phyloP scores from a whole-genome alignment of 176 grass and related monocot species.

The Ampelocalamus luodianensis region DNA sequence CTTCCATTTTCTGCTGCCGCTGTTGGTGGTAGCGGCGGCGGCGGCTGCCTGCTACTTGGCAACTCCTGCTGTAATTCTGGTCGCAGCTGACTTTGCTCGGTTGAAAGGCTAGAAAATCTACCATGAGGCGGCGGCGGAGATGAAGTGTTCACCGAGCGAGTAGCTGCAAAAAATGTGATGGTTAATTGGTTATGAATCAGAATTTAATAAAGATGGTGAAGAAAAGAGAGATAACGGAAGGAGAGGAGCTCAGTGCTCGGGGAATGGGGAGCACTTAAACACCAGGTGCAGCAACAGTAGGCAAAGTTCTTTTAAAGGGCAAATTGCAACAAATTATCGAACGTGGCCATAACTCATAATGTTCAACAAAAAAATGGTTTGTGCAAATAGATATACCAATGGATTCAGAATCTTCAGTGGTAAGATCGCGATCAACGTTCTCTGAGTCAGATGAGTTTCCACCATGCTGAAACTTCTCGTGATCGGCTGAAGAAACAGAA shows the following conservation, averaged over 20 bases:
- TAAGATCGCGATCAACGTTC: constrained; percentile 48
- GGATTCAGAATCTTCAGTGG: constrained; percentile 67
- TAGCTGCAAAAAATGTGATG: constrained; percentile 40
- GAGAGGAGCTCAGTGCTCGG: not conserved
- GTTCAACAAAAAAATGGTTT: constrained; percentile 11
- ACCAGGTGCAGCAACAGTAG: constrained; percentile 32
- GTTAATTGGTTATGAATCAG: constrained; percentile 41
- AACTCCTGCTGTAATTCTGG: constrained; percentile 26
- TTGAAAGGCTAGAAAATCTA: constrained; percentile 38
- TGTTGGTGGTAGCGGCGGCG: not conserved
- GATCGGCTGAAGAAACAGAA: constrained; percentile 73
- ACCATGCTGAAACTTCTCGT: constrained; percentile 68
- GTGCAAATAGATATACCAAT: constrained; percentile 53
- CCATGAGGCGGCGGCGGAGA: constrained; percentile 22
- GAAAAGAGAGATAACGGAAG: not conserved
- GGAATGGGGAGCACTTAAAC: not conserved
- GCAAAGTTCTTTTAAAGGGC: constrained; percentile 34
- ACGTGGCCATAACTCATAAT: not conserved
- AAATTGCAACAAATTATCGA: constrained; percentile 39
- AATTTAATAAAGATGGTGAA: constrained; percentile 23
- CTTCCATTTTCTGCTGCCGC: not conserved
- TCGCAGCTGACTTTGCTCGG: constrained; percentile 15
- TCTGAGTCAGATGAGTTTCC: constrained; percentile 58
- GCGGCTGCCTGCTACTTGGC: constrained; percentile 18
- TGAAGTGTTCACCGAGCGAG: constrained; percentile 29